Evolutionary conservation across 441 rosid species (phyloP).

Genomic region (Euphorbia celastroides): DNA sequence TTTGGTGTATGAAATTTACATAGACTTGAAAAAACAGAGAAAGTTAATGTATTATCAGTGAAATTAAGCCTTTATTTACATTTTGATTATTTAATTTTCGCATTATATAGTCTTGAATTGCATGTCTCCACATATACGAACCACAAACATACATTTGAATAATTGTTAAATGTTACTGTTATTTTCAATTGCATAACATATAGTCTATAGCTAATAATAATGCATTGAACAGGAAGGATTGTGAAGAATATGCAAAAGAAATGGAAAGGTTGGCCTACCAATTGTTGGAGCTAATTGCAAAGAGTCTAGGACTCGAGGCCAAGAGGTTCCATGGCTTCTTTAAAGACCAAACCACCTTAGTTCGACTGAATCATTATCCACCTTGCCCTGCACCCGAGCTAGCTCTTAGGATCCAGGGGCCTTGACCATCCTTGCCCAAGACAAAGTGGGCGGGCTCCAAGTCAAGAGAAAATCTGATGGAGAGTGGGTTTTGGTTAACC

Average conservation of each 20-base stretch:
- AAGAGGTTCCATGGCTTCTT: slow-evolving; percentile 47
- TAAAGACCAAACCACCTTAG: slow-evolving; percentile 53
- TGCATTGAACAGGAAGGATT: slow-evolving; percentile 40
- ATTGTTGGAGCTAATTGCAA: slow-evolving; percentile 55
- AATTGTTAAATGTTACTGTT: too few relatives aligned
- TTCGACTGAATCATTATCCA: slow-evolving; percentile 72
- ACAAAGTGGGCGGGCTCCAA: slow-evolving; percentile 62
- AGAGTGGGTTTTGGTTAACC: slow-evolving; percentile 58
- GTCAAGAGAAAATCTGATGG: slow-evolving; percentile 51
- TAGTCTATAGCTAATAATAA: not conserved
- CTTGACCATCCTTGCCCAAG: slow-evolving; percentile 69
- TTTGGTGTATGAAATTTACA: too few relatives aligned
- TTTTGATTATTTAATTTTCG: too few relatives aligned
- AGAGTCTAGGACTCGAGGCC: slow-evolving; percentile 44
- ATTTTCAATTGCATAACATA: not conserved
- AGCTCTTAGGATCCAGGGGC: slow-evolving; percentile 69
- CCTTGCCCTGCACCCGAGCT: slow-evolving; percentile 71
- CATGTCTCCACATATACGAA: too few relatives aligned
- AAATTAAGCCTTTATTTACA: too few relatives aligned
- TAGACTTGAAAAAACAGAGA: too few relatives aligned
- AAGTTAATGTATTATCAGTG: too few relatives aligned
- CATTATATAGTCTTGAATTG: too few relatives aligned
- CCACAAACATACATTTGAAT: too few relatives aligned
- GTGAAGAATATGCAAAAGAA: slow-evolving; percentile 58
- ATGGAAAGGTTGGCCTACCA: slow-evolving; percentile 39